Evolutionary conservation across 78 protist species (phyloP), one percentile per base, ranked within the genome.

Genomic region (Dictyostelium firmibasis): DNA sequence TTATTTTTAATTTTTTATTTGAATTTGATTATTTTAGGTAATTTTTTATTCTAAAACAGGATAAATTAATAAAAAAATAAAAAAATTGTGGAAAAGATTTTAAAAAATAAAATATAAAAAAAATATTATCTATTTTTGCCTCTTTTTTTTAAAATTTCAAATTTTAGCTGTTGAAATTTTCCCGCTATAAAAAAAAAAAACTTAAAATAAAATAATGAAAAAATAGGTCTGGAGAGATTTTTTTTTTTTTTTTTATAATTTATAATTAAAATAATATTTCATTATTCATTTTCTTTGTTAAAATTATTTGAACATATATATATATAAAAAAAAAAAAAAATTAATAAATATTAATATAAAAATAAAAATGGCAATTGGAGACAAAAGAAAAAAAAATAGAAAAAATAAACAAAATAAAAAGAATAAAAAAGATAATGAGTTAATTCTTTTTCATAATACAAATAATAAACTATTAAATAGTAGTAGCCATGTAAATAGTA

Each of bases 361-460:
- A 25, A 8, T 25, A 7, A n/a, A 67, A 74, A 74, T 75, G 82
- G 76, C 76, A 16, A 23, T 89, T 2, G 86, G 84, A 31, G 94
- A 89, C 33, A 89, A 89, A 69, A 89, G 94, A 87, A 87, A 87
- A 60, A 89, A 64, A 69, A 75, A 43, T 64, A 81, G 50, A 44
- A 64, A 62, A 50, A 81, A 62, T 33, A 64, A 44, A 81, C 85
- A 89, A 67, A 33, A 79, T 18, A 86, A 62, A 78, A 87, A 16
- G n/a, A 78, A 81, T 43, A 81, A 89, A 47, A 81, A 57, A 36
- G 76, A 38, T 50, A 41, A 47, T 47, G 57, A 23, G 41, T 38
- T 36, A 38, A 69, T 33, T 20, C 23, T 41, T 7, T 31, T 9
- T 33, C 44, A 53, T 33, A 27, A 38, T 8, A 60, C 69, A 6